Evolutionary conservation across 2,329 filamentous ascomycete species (phyloP), one percentile per base, ranked within the genome.

Genomic region (Curvularia sp.): DNA sequence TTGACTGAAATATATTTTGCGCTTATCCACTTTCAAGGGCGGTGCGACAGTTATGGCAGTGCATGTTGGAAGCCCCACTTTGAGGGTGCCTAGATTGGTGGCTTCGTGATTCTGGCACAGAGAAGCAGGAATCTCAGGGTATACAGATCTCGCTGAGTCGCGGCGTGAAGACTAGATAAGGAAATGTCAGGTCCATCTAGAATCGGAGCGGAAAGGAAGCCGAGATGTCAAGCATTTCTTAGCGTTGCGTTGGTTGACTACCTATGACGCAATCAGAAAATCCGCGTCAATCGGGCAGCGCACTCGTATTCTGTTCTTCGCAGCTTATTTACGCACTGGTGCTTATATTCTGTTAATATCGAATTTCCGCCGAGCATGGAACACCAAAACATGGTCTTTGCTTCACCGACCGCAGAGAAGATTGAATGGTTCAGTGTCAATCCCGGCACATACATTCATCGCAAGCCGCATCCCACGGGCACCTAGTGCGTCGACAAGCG

Each of bases 381-480:
- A 6, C 1, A 13, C 5, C 15, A 1, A 39, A 18, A 28, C 32
- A 19, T 19, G 30, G 21, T 12, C 4, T n/a, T 12, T 4, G 32
- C 12, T 25, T 32, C 3, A 19, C 30, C 21, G 19, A 49, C 15
- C 32, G 9, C 10, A 3, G 9, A 13, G 21, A 49, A 13, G 12
- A 25, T 19, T 10, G 8, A 21, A 19, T 1, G 10, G 1, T 3
- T 19, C 15, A 5, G 34, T 27, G 23, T n/a, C 34, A 28, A 49
- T 10, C 15, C 9, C 23, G 27, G 23, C 47, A 38, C 8, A 23
- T 15, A 39, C 47, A n/a, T 28, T 39, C 34, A 39, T 19, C 32
- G 41, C 43, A 28, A 25, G 32, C 30, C 51, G 58, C 55, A 30
- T n/a, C 49, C 63, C 63, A 55, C 58, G 63, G 63, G 27, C 42